Percentiles rank a stretch among this genome's conserved stretches.
Evolutionary conservation across 352 stramenopile species (phyloP).

Genomic region (Globisporangium cederbergense): DNA sequence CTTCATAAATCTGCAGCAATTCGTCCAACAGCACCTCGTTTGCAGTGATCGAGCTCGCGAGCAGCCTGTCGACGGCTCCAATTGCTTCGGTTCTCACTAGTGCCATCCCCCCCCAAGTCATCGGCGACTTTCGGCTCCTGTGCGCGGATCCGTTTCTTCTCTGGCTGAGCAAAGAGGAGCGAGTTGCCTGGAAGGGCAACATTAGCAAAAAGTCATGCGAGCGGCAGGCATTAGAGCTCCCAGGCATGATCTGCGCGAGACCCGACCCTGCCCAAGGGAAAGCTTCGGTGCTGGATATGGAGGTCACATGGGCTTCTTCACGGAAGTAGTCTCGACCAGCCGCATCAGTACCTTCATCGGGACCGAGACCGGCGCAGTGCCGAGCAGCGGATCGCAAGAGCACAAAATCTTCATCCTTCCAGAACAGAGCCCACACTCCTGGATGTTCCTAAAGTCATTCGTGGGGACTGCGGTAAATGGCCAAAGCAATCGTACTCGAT

Average conservation of each 20-base stretch:
- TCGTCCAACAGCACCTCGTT: not conserved
- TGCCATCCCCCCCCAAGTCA: not conserved
- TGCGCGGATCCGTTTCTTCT: not conserved
- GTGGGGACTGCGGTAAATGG: not conserved
- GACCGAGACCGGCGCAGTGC: not conserved
- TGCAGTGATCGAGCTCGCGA: not conserved
- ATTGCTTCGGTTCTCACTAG: not conserved
- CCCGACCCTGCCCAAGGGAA: not conserved
- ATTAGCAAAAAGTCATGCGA: not conserved
- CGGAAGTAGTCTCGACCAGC: not conserved
- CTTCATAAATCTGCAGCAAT: no score
- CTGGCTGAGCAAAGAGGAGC: not conserved
- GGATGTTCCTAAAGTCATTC: not conserved
- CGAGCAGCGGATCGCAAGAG: not conserved
- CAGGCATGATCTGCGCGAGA: not conserved
- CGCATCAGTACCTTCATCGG: not conserved
- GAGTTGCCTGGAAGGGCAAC: not conserved
- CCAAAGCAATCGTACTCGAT: not conserved
- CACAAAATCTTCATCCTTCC: not conserved
- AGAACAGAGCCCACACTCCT: not conserved
- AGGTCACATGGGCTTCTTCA: not conserved
- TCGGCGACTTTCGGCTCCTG: not conserved
- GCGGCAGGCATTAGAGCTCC: not conserved
- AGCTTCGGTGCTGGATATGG: not conserved
- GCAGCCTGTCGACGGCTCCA: not conserved